phyloP scores from a whole-genome alignment of 768 basidiomycete species.

The Panaeolus papilionaceus region DNA sequence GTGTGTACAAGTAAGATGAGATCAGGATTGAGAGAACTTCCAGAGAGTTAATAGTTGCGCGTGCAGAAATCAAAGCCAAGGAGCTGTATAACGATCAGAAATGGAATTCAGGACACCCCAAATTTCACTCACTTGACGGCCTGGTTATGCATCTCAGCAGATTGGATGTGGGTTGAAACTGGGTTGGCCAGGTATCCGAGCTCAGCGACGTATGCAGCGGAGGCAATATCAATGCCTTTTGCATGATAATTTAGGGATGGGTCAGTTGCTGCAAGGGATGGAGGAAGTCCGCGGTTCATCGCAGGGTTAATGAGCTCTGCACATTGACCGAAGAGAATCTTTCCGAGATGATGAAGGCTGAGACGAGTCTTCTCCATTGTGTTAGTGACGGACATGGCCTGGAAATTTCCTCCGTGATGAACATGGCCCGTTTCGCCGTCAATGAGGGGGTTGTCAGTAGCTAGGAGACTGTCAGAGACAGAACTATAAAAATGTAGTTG shows the following conservation, averaged over 20 bases:
- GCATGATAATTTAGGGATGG: constrained; percentile 83
- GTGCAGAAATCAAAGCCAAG: constrained; percentile 82
- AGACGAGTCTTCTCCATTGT: constrained; percentile 89
- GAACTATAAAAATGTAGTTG: constrained; percentile 8
- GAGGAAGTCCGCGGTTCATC: constrained; percentile 86
- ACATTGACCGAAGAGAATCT: constrained; percentile 70
- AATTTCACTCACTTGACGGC: constrained; percentile 75
- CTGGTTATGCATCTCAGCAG: constrained; percentile 93
- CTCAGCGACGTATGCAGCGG: constrained; percentile 83
- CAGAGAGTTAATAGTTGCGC: constrained; percentile 78
- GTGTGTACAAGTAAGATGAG: constrained; percentile 74
- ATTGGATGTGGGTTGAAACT: constrained; percentile 84
- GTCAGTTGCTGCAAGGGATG: constrained; percentile 79
- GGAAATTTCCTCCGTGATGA: constrained; percentile 91
- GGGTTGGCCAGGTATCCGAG: constrained; percentile 85
- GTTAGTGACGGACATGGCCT: constrained; percentile 85
- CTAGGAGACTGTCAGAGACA: constrained; percentile 36
- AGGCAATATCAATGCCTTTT: constrained; percentile 87
- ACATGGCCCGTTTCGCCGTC: constrained; percentile 69
- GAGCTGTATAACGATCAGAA: constrained; percentile 53
- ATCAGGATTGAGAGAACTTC: constrained; percentile 80
- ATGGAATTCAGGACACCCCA: constrained; percentile 21
- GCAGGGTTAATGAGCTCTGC: constrained; percentile 76
- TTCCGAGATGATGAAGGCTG: constrained; percentile 71
- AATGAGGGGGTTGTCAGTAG: constrained; percentile 88